phyloP scores from a whole-genome alignment of 176 grass and related monocot genomes.

The barley (Hordeum vulgare) region MorexV3_pseudomolecules_assembly NC_058523.1:460959975-460960474 shows the following conservation, averaged over 20 bases:
- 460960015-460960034: constrained; percentile 30
- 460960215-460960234: constrained; percentile 27
- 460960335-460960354: neutral
- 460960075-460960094: neutral
- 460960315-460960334: constrained; percentile 25
- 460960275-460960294: constrained; percentile 16
- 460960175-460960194: constrained; percentile 10
- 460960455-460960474: no score
- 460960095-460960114: constrained; percentile 1
- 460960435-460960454: neutral
- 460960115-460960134: neutral
- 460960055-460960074: constrained; percentile 32
- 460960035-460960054: constrained; percentile 4
- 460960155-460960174: constrained; percentile 21
- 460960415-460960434: neutral
- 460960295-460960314: constrained; percentile 10
- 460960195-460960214: constrained; percentile 24
- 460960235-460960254: neutral
- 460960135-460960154: neutral
- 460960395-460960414: neutral
- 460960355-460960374: neutral
- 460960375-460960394: neutral
- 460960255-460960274: neutral
- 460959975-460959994: neutral
- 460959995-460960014: neutral